Base-by-base conservation (phyloP, 306 rosid species). In the Arachis hypogaea region DNA sequence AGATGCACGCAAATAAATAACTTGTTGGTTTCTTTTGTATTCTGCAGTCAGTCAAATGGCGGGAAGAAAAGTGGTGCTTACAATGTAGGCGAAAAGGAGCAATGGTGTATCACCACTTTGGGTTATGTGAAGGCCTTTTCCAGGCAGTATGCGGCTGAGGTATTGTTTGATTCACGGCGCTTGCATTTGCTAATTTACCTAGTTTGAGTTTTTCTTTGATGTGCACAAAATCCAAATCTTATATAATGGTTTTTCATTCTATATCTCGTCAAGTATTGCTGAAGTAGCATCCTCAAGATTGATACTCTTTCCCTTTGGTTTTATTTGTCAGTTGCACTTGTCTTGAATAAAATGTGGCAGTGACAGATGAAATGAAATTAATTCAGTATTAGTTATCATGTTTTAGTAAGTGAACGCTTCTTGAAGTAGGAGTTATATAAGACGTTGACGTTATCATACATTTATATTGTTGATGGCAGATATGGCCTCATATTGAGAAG, bases 71-170 rank as follows among this genome's bases (percentile, higher is more conserved):
- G 69, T 46, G 73, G 74, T 67, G 64, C 61, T 58, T 89, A 94
- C 83, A 86, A 82, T 72, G 72, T 92, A 22, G 98, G 96, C 54
- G 99, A 95, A 81, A 92, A 92, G 64, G 98, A 89, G 82, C 99
- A 95, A 80, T 95, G 98, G 98, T 93, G 97, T 81, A 78, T 93
- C 68, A 82, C 98, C 43, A 94, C 98, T 50, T 84, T 94, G 79
- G 95, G 96, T 63, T 94, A 94, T 79, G 96, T 90, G 83, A 94
- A 92, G 88, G 93, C 99, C 66, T 87, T 94, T 77, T 88, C 99
- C 2, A 91, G 98, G 88, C 98, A 91, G 84, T 93, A 95, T 29
- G 99, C 99, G 12, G 78, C 96, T 33, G 99, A 95, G 99, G 99
- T 95, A 90, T 67, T 70, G 55, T 38, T 41, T 33, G 46, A 56